phyloP scores from a whole-genome alignment of 2,329 filamentous ascomycete genomes.

The Truncatella angustata region DNA sequence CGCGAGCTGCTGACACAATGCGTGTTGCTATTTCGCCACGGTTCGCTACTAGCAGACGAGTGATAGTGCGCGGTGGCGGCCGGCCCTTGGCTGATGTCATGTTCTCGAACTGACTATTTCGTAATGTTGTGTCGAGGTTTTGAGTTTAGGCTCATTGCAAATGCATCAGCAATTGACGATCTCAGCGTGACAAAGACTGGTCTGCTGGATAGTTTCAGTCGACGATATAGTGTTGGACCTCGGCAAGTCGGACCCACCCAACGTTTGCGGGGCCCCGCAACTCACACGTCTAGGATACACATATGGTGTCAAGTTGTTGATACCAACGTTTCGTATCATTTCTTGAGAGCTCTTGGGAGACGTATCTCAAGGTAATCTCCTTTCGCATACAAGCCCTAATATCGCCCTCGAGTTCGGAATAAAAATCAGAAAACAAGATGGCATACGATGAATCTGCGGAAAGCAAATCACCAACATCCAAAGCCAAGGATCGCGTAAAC shows the following conservation, averaged over 20 bases:
- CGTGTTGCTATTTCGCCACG: constrained; percentile 63
- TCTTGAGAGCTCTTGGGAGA: too few relatives aligned
- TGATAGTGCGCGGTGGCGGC: constrained; percentile 2
- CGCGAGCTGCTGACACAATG: constrained; percentile 57
- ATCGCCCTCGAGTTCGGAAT: too few relatives aligned
- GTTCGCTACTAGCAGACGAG: constrained; percentile 5
- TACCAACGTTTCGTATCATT: too few relatives aligned
- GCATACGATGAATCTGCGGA: neutral
- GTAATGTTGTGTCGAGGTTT: too few relatives aligned
- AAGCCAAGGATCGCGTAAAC: constrained; percentile 29
- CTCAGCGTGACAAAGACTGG: too few relatives aligned
- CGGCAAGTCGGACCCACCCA: neutral
- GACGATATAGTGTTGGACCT: neutral
- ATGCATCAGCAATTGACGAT: too few relatives aligned
- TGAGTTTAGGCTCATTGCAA: too few relatives aligned
- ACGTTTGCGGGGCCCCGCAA: neutral
- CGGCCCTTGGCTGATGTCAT: neutral
- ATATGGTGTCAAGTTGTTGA: too few relatives aligned
- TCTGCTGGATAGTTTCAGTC: too few relatives aligned
- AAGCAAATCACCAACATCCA: constrained; percentile 13
- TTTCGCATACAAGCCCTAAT: too few relatives aligned
- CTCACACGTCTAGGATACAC: too few relatives aligned
- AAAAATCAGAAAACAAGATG: neutral
- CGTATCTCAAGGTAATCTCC: too few relatives aligned
- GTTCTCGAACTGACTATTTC: neutral